Conservation (phyloP, 2,329 filamentous ascomycete genomes). For the Penicillium brevicompactum region DNA sequence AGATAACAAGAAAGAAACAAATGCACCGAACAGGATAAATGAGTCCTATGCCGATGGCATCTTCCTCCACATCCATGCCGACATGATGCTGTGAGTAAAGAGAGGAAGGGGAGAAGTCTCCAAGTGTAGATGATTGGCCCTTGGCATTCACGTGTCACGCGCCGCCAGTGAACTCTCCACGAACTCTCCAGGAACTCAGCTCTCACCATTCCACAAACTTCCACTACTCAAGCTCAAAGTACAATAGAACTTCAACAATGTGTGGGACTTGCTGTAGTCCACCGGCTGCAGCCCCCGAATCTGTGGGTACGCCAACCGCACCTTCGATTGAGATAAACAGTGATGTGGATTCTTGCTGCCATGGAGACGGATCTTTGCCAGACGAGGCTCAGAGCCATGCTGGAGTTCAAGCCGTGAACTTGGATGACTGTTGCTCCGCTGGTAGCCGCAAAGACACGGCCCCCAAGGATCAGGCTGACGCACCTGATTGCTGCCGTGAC, state of each 20-base stretch:
- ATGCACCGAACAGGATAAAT: too few relatives aligned
- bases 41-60: too few relatives aligned
- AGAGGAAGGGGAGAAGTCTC: too few relatives aligned
- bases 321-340: constrained; percentile 3
- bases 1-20: too few relatives aligned
- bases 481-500: constrained; percentile 24
- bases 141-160: background rate
- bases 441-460: background rate
- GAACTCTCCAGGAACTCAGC: too few relatives aligned
- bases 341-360: background rate
- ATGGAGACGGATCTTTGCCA: background rate
- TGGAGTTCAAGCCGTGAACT: background rate
- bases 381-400: background rate
- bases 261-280: background rate
- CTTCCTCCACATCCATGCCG: too few relatives aligned
- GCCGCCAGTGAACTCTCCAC: background rate
- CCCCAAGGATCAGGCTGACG: background rate
- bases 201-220: background rate
- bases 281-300: constrained; percentile 1
- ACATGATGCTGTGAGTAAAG: too few relatives aligned
- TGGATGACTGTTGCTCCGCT: background rate
- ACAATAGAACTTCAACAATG: background rate
- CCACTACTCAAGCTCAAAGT: background rate
- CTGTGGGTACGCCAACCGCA: constrained; percentile 1
- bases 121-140: too few relatives aligned